Evolutionary conservation across 2,329 filamentous ascomycete species (phyloP).

Genomic region (Microdochium trichocladiopsis): DNA sequence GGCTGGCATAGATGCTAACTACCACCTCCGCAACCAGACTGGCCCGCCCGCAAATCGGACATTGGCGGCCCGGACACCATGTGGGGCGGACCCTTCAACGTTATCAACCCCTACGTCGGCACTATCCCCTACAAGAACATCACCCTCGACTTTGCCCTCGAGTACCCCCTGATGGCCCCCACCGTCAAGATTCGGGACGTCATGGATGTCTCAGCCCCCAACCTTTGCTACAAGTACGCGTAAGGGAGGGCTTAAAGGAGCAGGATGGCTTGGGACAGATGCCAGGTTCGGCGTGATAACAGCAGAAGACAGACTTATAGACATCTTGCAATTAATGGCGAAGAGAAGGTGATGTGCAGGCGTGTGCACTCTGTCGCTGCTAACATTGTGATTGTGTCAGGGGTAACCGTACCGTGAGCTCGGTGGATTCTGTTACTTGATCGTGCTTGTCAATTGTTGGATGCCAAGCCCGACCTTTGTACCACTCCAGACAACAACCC

Average conservation of each 20-base stretch:
- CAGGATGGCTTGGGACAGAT: neutral
- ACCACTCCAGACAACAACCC: too few relatives aligned
- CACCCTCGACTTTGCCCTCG: conserved; percentile 6
- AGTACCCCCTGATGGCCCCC: conserved; percentile 6
- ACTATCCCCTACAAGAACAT: conserved; percentile 8
- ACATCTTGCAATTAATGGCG: too few relatives aligned
- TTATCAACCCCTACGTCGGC: conserved; percentile 8
- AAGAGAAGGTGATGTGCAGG: too few relatives aligned
- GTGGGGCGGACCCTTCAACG: conserved; percentile 23
- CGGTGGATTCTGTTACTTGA: too few relatives aligned
- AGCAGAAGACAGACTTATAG: too few relatives aligned
- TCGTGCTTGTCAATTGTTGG: too few relatives aligned
- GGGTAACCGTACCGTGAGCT: too few relatives aligned
- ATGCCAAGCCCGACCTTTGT: too few relatives aligned
- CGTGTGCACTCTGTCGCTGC: too few relatives aligned
- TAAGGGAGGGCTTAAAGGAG: conserved; percentile 2
- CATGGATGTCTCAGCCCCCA: conserved; percentile 9
- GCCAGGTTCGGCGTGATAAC: too few relatives aligned
- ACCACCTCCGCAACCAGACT: neutral
- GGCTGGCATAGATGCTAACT: neutral
- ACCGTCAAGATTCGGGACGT: conserved; percentile 9
- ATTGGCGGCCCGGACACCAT: conserved; percentile 23
- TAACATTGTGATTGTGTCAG: too few relatives aligned
- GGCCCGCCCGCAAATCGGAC: conserved; percentile 6
- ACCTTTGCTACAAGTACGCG: conserved; percentile 10